Conservation (phyloP, 495 filamentous ascomycete genomes). For the Choiromyces venosus region DNA sequence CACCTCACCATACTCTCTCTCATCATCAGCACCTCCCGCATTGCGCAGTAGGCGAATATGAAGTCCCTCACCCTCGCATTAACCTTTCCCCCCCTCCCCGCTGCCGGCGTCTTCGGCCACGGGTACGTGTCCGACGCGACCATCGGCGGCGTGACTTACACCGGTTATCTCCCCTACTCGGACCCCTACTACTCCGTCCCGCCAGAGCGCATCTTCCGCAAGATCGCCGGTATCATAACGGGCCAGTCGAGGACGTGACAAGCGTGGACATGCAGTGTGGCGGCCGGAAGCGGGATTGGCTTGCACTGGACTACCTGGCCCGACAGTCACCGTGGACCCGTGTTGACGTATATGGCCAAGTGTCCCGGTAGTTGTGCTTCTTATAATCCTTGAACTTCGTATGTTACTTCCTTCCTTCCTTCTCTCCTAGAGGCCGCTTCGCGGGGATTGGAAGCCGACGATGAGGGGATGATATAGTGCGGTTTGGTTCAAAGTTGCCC, state of each 20-base stretch:
- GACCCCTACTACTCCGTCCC: slow-evolving; percentile 50
- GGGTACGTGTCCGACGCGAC: slow-evolving; percentile 55
- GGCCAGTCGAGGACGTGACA: slow-evolving; percentile 49
- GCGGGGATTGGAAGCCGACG: too few species aligned
- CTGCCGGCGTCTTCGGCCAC: slow-evolving; percentile 56
- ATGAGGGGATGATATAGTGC: too few species aligned
- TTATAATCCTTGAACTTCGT: slow-evolving; percentile 52
- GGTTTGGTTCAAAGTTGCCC: slow-evolving; percentile 60
- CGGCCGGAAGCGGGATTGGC: slow-evolving; percentile 54
- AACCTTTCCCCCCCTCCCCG: slow-evolving; percentile 20
- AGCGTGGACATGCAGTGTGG: slow-evolving; percentile 49
- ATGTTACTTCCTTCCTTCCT: too few species aligned
- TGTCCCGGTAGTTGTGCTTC: slow-evolving; percentile 58
- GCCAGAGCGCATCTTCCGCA: slow-evolving; percentile 48
- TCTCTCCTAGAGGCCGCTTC: too few species aligned
- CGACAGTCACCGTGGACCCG: slow-evolving; percentile 52
- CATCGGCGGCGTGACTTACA: slow-evolving; percentile 46
- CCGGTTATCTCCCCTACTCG: slow-evolving; percentile 38
- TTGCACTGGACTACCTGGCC: slow-evolving; percentile 55
- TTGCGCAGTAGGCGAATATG: slow-evolving; percentile 17
- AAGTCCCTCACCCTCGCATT: slow-evolving; percentile 20
- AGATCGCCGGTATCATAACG: slow-evolving; percentile 51
- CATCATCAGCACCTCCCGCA: too few species aligned
- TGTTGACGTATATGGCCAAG: slow-evolving; percentile 62
- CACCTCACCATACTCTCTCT: too few species aligned